Conservation (phyloP, 805 yeast species). For the Metschnikowia anglica region DNA sequence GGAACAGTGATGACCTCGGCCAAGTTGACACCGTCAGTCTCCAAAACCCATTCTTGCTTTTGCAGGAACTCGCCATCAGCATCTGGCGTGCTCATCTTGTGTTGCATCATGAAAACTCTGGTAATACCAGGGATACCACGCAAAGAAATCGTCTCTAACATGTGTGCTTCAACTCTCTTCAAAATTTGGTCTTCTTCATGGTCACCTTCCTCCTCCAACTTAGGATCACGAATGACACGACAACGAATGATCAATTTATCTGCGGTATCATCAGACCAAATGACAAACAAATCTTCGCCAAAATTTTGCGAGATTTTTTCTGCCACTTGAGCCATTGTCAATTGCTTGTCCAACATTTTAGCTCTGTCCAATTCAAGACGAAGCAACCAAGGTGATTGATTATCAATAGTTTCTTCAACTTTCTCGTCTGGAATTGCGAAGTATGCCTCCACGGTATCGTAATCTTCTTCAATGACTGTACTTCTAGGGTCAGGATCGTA, state of each 20-base stretch:
- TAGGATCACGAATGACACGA: constrained; percentile 96
- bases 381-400: constrained; percentile 96
- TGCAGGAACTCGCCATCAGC: constrained; percentile 83
- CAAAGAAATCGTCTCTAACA: constrained; percentile 90
- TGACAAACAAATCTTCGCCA: constrained; percentile 92
- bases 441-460: constrained; percentile 95
- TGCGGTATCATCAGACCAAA: constrained; percentile 99
- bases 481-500: constrained; percentile 98
- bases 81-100: constrained; percentile 69
- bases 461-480: constrained; percentile 95
- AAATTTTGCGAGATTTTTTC: constrained; percentile 90
- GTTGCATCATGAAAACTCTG: constrained; percentile 88
- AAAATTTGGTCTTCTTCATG: constrained; percentile 96
- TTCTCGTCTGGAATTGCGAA: constrained; percentile 98
- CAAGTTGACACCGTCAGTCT: constrained; percentile 96
- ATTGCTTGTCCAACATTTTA: constrained; percentile 95
- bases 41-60: constrained; percentile 96
- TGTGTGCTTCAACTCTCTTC: constrained; percentile 91
- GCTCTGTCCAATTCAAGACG: constrained; percentile 98
- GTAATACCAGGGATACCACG: constrained; percentile 95
- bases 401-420: constrained; percentile 88
- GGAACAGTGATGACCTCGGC: constrained; percentile 93
- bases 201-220: constrained; percentile 90
- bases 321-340: constrained; percentile 98
- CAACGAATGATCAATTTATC: constrained; percentile 96